phyloP scores from a whole-genome alignment of 495 filamentous ascomycete species.

The Penicillium verhagenii region DNA sequence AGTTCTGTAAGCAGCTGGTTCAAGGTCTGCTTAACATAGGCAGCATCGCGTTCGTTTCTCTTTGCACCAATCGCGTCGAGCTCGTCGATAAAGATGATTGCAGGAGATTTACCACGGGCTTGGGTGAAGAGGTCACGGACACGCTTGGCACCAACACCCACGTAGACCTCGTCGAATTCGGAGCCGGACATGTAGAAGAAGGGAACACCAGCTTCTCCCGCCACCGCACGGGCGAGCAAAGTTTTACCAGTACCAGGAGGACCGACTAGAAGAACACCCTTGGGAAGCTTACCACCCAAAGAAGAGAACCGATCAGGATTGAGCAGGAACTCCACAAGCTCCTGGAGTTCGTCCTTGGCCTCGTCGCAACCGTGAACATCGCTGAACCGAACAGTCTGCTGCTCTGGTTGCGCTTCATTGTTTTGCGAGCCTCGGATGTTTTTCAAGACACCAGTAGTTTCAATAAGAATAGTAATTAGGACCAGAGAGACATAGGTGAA shows the following conservation, averaged over 20 bases:
- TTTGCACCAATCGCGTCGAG: constrained; percentile 94
- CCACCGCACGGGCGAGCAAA: constrained; percentile 92
- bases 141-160: constrained; percentile 96
- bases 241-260: constrained; percentile 98
- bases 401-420: constrained; percentile 83
- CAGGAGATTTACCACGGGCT: constrained; percentile 84
- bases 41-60: constrained; percentile 87
- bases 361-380: constrained; percentile 98
- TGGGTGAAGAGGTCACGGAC: constrained; percentile 92
- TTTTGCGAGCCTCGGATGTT: constrained; percentile 68
- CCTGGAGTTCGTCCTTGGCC: constrained; percentile 95
- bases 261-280: constrained; percentile 92
- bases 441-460: constrained; percentile 72
- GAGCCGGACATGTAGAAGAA: constrained; percentile 99
- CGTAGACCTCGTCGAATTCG: constrained; percentile 98
- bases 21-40: constrained; percentile 95
- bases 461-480: constrained; percentile 73
- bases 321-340: constrained; percentile 92
- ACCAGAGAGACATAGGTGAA: constrained; percentile 72
- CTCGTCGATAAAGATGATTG: constrained; percentile 98
- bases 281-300: constrained; percentile 92
- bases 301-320: constrained; percentile 88
- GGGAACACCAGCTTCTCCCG: constrained; percentile 93
- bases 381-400: constrained; percentile 85
- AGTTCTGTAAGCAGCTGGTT: constrained; percentile 98